These are phyloP conservation scores for Salix brachista DNA, from an alignment of 345 rosid genomes.

Conservation along the genomic window DNA sequence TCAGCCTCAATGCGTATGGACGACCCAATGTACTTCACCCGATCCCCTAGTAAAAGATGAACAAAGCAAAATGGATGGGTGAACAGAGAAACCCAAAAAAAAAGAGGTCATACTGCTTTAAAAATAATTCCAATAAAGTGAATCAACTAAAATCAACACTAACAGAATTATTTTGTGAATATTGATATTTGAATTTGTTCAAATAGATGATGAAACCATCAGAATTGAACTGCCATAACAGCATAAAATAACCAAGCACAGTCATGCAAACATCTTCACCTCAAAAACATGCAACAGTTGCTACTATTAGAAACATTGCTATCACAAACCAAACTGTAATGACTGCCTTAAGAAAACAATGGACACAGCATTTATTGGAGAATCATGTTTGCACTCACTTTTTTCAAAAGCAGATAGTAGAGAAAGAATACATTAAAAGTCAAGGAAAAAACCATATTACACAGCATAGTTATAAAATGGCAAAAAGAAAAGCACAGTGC, in stretches of 20 bases:
- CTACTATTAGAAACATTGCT: background rate
- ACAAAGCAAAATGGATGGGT: background rate
- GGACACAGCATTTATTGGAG: background rate
- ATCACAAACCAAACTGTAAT: background rate
- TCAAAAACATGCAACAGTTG: background rate
- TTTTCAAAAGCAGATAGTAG: background rate
- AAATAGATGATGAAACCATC: background rate
- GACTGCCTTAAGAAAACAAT: background rate
- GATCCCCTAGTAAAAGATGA: slow-evolving; percentile 59
- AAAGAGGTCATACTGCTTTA: background rate
- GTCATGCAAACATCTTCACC: background rate
- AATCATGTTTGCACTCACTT: background rate
- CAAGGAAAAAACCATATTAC: background rate
- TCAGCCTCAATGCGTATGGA: slow-evolving; percentile 49
- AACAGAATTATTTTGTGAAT: background rate
- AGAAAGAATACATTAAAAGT: background rate
- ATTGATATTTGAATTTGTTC: background rate
- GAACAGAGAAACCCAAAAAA: background rate
- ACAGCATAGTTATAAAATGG: background rate
- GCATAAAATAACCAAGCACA: background rate
- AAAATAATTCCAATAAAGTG: background rate
- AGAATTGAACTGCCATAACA: background rate
- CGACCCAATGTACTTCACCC: slow-evolving; percentile 75
- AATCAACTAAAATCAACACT: background rate
- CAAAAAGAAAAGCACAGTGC: background rate